These are phyloP conservation scores for Cetradonia linearis DNA, from an alignment of 495 filamentous ascomycete species.

Conservation along the genomic window DNA sequence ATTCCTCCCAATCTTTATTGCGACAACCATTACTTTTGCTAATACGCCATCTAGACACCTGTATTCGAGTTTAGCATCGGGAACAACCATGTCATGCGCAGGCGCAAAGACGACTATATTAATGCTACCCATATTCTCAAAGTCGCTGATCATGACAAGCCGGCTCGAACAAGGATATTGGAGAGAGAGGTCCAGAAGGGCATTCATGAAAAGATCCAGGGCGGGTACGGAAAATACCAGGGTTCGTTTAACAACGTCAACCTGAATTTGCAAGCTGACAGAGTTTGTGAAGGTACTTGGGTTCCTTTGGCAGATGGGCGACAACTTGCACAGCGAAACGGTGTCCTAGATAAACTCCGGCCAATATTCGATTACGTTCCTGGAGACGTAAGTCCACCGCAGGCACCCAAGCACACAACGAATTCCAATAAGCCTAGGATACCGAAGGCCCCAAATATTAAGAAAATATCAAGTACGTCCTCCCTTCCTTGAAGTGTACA, in stretches of 20 bases:
- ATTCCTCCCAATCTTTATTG: conserved; percentile 1
- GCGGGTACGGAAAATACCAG: conserved; percentile 98
- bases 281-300: conserved; percentile 65
- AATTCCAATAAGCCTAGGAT: conserved; percentile 58
- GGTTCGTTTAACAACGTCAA: conserved; percentile 37
- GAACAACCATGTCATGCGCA: conserved; percentile 77
- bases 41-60: conserved; percentile 72
- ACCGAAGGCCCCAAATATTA: conserved; percentile 35
- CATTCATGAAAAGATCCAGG: conserved; percentile 92
- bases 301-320: conserved; percentile 78
- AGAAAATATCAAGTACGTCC: conserved; percentile 37
- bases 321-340: conserved; percentile 72
- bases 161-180: conserved; percentile 82
- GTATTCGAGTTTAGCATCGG: conserved; percentile 83
- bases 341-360: conserved; percentile 66
- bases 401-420: conserved; percentile 82
- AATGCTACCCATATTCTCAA: conserved; percentile 96
- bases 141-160: conserved; percentile 75
- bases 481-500: background rate
- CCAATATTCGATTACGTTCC: conserved; percentile 85
- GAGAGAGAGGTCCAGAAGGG: conserved; percentile 97
- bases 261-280: background rate
- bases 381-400: conserved; percentile 78
- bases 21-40: conserved; percentile 6
- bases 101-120: conserved; percentile 78